A percentile compares a stretch with the other conserved stretches of the same genome.
phyloP scores from a whole-genome alignment of 768 basidiomycete species.

The Rossbeevera mucosa region DNA sequence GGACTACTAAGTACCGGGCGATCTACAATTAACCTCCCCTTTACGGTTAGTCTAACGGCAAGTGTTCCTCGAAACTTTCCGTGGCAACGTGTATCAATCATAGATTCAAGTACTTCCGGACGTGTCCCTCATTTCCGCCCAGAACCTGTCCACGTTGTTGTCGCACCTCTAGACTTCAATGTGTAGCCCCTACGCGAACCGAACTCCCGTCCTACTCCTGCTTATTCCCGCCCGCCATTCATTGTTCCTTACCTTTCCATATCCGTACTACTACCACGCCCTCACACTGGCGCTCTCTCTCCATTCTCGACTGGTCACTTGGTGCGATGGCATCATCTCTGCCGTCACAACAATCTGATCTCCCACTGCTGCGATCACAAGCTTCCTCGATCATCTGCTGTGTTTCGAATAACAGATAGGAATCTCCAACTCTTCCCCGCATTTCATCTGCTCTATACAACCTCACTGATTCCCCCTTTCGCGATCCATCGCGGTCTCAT shows the following conservation, averaged over 20 bases:
- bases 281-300: neutral
- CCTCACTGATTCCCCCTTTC: slow-evolving; percentile 1
- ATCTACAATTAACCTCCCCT: slow-evolving; percentile 18
- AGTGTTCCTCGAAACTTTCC: slow-evolving; percentile 9
- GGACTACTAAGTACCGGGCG: slow-evolving; percentile 5
- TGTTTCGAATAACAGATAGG: slow-evolving; percentile 10
- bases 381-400: neutral
- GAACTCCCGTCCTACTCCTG: slow-evolving; percentile 10
- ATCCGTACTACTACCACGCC: slow-evolving; percentile 14
- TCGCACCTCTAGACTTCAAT: slow-evolving; percentile 5
- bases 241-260: slow-evolving; percentile 4
- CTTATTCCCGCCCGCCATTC: slow-evolving; percentile 10
- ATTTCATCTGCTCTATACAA: slow-evolving; percentile 2
- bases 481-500: slow-evolving; percentile 22
- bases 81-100: neutral
- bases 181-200: slow-evolving; percentile 7
- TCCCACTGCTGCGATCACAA: slow-evolving; percentile 10
- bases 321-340: neutral
- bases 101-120: neutral
- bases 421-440: slow-evolving; percentile 16
- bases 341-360: slow-evolving; percentile 20
- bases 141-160: slow-evolving; percentile 7
- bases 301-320: neutral
- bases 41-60: slow-evolving; percentile 10
- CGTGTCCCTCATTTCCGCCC: slow-evolving; percentile 16